These are phyloP conservation scores for Linnemannia hyalina DNA, from an alignment of 192 early-diverging fungal species.

Conservation along the genomic window DNA sequence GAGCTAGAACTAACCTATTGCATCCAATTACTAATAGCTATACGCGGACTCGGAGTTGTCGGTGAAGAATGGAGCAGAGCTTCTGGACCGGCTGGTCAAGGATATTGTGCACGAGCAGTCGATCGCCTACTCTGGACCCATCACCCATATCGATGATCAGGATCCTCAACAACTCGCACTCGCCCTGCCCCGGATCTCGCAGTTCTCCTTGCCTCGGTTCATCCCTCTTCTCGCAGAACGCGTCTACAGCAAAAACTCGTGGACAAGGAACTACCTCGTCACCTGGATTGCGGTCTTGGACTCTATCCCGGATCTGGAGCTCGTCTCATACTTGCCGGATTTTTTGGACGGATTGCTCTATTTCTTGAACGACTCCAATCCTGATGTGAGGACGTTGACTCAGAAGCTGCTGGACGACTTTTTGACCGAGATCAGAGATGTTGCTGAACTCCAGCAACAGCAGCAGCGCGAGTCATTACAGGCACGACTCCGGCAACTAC, in stretches of 20 bases:
- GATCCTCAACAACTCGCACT: constrained; percentile 56
- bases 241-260: constrained; percentile 91
- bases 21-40: constrained; percentile 60
- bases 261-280: constrained; percentile 92
- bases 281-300: constrained; percentile 95
- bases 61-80: constrained; percentile 95
- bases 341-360: constrained; percentile 93
- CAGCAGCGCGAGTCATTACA: constrained; percentile 56
- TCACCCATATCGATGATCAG: constrained; percentile 45
- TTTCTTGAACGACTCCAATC: constrained; percentile 91
- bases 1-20: not conserved
- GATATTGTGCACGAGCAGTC: constrained; percentile 96
- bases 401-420: constrained; percentile 89
- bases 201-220: constrained; percentile 93
- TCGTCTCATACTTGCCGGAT: constrained; percentile 91
- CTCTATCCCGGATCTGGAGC: constrained; percentile 93
- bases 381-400: constrained; percentile 89
- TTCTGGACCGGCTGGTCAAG: constrained; percentile 94
- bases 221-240: constrained; percentile 95
- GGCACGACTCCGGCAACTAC: constrained; percentile 39
- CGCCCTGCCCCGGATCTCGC: constrained; percentile 70
- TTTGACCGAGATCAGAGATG: constrained; percentile 88
- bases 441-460: constrained; percentile 73
- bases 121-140: constrained; percentile 71
- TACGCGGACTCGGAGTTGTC: constrained; percentile 90